Conservation (phyloP, 495 filamentous ascomycete genomes). For the Coniosporium apollinis region DNA sequence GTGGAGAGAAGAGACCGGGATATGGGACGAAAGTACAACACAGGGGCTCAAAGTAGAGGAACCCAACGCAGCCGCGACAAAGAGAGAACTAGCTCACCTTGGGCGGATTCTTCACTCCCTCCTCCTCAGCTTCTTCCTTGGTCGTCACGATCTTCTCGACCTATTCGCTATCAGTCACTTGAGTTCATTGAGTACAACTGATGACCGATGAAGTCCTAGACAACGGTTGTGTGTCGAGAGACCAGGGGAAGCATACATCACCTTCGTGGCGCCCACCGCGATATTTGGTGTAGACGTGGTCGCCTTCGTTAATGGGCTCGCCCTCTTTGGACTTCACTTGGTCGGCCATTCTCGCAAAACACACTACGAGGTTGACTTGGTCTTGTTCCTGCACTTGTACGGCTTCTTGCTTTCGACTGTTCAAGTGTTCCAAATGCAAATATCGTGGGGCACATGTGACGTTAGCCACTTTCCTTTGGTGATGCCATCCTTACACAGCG, state of each 20-base stretch:
- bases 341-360: not conserved
- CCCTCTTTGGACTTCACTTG: slow-evolving; percentile 9
- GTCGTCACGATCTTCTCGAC: slow-evolving; percentile 24
- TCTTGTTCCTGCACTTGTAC: too few species aligned
- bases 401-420: too few species aligned
- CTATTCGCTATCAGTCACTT: too few species aligned
- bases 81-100: slow-evolving; percentile 21
- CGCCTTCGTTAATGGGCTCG: slow-evolving; percentile 9
- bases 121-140: slow-evolving; percentile 20
- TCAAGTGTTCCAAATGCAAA: too few species aligned
- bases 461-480: too few species aligned
- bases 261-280: slow-evolving; percentile 7
- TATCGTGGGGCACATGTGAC: too few species aligned
- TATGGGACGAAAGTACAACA: not conserved
- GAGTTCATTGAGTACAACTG: too few species aligned
- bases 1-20: too few species aligned
- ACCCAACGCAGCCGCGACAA: not conserved
- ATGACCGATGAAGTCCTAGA: not conserved
- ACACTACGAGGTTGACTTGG: too few species aligned
- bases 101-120: slow-evolving; percentile 27
- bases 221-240: not conserved
- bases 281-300: slow-evolving; percentile 7
- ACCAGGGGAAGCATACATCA: slow-evolving; percentile 1
- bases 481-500: too few species aligned
- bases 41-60: not conserved